phyloP scores from a whole-genome alignment of 2,329 filamentous ascomycete species.

The Amauroascus verrucosus region DNA sequence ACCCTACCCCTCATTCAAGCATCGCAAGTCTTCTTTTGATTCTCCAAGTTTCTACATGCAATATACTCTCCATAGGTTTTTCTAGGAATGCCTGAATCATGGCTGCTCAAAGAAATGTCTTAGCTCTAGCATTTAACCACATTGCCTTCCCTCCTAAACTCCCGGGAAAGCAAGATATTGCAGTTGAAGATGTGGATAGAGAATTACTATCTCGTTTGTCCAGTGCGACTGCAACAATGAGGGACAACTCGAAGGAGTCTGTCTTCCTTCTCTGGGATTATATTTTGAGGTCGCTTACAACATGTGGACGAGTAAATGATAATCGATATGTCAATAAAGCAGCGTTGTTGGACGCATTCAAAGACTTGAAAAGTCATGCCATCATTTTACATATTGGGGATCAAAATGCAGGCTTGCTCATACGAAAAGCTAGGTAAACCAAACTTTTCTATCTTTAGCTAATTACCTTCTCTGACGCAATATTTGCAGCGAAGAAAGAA shows the following conservation, averaged over 20 bases:
- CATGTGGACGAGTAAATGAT: neutral
- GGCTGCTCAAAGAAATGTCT: neutral
- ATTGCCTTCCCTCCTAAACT: constrained; percentile 2
- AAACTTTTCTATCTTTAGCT: neutral
- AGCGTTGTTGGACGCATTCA: constrained; percentile 1
- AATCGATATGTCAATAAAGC: neutral
- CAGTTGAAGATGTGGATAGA: neutral
- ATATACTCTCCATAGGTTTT: too few species aligned
- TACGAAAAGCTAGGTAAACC: neutral
- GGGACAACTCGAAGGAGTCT: neutral
- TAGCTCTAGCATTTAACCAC: constrained; percentile 3
- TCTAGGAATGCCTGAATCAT: neutral
- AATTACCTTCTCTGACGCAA: neutral
- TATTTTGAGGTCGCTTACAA: neutral
- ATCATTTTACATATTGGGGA: neutral
- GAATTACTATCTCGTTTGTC: neutral
- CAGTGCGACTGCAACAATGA: neutral
- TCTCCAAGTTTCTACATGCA: too few species aligned
- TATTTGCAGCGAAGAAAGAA: constrained; percentile 22
- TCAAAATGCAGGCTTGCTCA: constrained; percentile 5
- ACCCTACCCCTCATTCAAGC: too few species aligned
- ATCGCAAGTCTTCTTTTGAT: too few species aligned
- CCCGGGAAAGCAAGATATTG: constrained; percentile 1
- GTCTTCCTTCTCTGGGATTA: neutral
- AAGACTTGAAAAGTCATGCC: neutral